Base-by-base conservation (phyloP, 306 rosid genomes). In the Lathyrus sativus region DNA sequence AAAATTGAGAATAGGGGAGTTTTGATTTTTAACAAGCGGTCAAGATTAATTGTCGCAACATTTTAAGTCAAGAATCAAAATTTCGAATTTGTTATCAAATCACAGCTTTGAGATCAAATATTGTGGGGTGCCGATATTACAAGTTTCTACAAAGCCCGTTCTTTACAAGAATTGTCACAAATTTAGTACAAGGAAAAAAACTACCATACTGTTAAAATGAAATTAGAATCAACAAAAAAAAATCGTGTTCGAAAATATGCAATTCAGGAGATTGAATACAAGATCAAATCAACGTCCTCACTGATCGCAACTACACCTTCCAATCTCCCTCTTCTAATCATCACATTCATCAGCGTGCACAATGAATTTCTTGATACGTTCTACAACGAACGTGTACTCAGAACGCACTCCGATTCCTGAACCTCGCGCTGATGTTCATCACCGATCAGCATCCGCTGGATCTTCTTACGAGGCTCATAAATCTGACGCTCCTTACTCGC, bases 311-410 rank as follows among this genome's bases (percentile, higher is more conserved):
- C 12, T 19, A 3, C 64, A 60, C 22, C 57, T 67, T 67, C 9
- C 4, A 35, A 48, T 59, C 69, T 31, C 3, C 35, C 35, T 31
- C 35, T 31, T 31, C 35, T 5, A 4, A 4, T 4, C 37, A 31
- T n/a, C n/a, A n/a, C n/a, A n/a, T n/a, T n/a, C n/a, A n/a, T 6
- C 38, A 15, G 70, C 78, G 15, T 74, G 70, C 78, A 74, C 54
- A 44, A 93, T 93, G 99, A 93, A 88, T 86, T 90, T 93, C 18
- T 68, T 93, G 72, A 72, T 74, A 68, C 86, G 96, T 57, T 83
- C 97, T 65, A 71, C 85, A 7, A 74, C 80, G 33, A 73, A 35
- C 56, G 78, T 72, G 58, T 59, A 83, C 17, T 60, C 76, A 56
- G 98, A 93, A 7, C 85, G 69, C 56, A 63, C 79, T 3, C 6